A percentile compares a stretch with the other conserved stretches of the same genome.
Evolutionary conservation across 306 rosid genomes (phyloP).

Genomic region (Lathyrus aphaca): DNA sequence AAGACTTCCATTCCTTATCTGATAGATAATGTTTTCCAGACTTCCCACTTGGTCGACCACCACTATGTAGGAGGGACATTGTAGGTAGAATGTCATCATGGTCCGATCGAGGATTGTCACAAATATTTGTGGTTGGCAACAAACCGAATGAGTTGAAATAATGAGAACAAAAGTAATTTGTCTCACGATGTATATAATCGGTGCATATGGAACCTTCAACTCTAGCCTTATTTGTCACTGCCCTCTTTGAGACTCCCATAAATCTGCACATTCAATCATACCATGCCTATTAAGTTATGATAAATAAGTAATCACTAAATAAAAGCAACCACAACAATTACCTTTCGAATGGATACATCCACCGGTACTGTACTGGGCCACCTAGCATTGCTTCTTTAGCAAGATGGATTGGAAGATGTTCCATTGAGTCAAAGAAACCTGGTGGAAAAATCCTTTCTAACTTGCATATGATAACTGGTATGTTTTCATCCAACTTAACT

Average conservation of each 20-base stretch:
- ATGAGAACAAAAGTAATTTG: background rate
- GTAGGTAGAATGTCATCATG: background rate
- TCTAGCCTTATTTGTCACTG: background rate
- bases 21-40: background rate
- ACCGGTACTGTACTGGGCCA: background rate
- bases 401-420: background rate
- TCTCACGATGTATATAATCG: background rate
- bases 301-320: too few species aligned
- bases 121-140: background rate
- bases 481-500: background rate
- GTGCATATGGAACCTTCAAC: background rate
- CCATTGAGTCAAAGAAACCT: background rate
- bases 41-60: background rate
- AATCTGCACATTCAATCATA: too few species aligned
- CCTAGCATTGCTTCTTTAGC: background rate
- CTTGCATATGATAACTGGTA: background rate
- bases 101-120: background rate
- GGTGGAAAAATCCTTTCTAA: constrained; percentile 9
- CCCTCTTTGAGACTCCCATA: too few species aligned
- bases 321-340: too few species aligned
- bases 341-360: background rate
- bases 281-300: too few species aligned
- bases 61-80: background rate
- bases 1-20: too few species aligned
- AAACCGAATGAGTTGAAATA: background rate